Evolutionary conservation across 345 rosid genomes (phyloP), one percentile per base, ranked within the genome.

Genomic region (Acer campestre): DNA sequence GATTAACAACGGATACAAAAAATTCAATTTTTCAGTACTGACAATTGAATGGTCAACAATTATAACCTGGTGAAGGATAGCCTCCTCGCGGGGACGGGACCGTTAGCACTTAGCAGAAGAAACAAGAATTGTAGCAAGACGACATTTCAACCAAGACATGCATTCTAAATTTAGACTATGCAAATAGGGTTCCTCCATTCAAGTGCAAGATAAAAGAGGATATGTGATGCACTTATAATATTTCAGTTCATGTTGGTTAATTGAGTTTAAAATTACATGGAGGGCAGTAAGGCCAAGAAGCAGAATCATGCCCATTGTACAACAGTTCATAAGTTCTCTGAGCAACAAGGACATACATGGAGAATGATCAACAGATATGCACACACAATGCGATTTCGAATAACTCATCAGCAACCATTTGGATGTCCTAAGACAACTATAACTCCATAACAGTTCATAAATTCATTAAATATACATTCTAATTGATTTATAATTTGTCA

Each of bases 31-130:
- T n/a, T n/a, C n/a, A n/a, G n/a, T n/a, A n/a, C n/a, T n/a, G n/a
- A n/a, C n/a, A n/a, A n/a, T n/a, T n/a, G n/a, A n/a, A n/a, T n/a
- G n/a, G n/a, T n/a, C n/a, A n/a, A 40, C 0, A 84, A 84, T 13
- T 40, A 80, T 61, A 16, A 13, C 2, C 8, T 46, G 18, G 13
- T 85, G 42, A 66, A 10, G 44, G 79, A 68, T 22, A 75, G 73
- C 63, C 85, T 89, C 10, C 72, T 82, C 66, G 6, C 16, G 18
- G 86, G 88, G 0, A 62, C 84, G 82, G 82, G 82, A 16, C 38
- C 12, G 1, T n/a, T 74, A 13, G 76, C 86, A 25, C 27, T 25
- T 25, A 25, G 29, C 29, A 27, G 29, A 27, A 27, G 29, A 27
- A 27, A 27, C 29, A 27, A 27, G 29, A 27, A 25, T 25, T 25